These are phyloP conservation scores for Cystobasidiaceae sp. DNA, from an alignment of 1,284 basidiomycete genomes.

Conservation along the genomic window DNA sequence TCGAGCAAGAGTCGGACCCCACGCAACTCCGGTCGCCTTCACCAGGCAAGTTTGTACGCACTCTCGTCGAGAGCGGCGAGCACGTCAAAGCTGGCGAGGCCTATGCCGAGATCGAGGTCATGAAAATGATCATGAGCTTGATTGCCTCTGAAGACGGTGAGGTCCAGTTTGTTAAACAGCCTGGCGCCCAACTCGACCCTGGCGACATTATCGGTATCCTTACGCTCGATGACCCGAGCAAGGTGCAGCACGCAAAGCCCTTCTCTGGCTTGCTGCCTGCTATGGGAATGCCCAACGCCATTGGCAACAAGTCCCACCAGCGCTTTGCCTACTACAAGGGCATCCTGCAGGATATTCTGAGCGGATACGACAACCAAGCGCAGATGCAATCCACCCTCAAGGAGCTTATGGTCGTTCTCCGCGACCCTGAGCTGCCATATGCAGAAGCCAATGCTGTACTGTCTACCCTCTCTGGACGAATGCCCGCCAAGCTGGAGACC, in stretches of 20 bases:
- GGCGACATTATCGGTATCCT: conserved; percentile 98
- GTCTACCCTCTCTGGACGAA: conserved; percentile 84
- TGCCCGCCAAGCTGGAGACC: conserved; percentile 88
- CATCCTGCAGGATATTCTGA: conserved; percentile 84
- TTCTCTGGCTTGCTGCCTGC: conserved; percentile 88
- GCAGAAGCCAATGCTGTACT: conserved; percentile 78
- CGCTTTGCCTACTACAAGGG: conserved; percentile 69
- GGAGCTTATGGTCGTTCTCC: conserved; percentile 70
- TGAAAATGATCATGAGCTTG: conserved; percentile 99
- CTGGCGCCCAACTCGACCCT: conserved; percentile 92
- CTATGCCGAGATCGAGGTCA: conserved; percentile 98
- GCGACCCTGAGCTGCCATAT: conserved; percentile 83
- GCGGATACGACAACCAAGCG: conserved; percentile 89
- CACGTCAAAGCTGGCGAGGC: conserved; percentile 93
- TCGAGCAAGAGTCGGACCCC: conserved; percentile 99
- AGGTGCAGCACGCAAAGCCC: conserved; percentile 96
- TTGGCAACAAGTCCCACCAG: conserved; percentile 89
- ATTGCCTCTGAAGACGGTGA: conserved; percentile 93
- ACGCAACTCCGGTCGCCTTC: conserved; percentile 93
- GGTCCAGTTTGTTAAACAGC: conserved; percentile 96
- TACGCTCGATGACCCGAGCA: conserved; percentile 90
- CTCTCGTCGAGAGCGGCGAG: conserved; percentile 93
- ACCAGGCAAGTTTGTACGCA: conserved; percentile 93
- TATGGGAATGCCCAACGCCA: conserved; percentile 77
- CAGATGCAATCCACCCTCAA: conserved; percentile 77